These are phyloP conservation scores for Sophora flavescens DNA, from an alignment of 306 rosid genomes.

Conservation along the genomic window DNA sequence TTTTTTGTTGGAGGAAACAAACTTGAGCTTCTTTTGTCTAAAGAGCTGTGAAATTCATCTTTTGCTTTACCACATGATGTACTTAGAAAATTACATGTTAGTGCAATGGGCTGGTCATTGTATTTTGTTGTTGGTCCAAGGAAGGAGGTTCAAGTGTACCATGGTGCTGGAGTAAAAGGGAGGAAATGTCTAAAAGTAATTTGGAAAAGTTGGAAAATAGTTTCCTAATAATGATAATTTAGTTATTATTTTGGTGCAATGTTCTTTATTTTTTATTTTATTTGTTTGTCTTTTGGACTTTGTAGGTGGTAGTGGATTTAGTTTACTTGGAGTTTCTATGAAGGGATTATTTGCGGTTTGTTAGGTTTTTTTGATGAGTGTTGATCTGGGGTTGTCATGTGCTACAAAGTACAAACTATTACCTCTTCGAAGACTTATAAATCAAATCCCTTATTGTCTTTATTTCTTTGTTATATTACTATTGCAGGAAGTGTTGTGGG, in stretches of 20 bases:
- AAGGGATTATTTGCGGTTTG: slow-evolving; percentile 59
- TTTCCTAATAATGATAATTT: slow-evolving; percentile 41
- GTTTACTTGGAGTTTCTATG: slow-evolving; percentile 63
- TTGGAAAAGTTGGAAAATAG: slow-evolving; percentile 37
- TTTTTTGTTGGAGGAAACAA: background rate
- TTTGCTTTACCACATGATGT: slow-evolving; percentile 29
- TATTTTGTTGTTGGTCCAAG: slow-evolving; percentile 42
- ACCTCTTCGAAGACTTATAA: slow-evolving; percentile 44
- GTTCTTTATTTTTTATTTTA: slow-evolving; percentile 24
- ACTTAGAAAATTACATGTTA: slow-evolving; percentile 36
- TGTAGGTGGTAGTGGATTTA: slow-evolving; percentile 74
- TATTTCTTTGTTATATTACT: slow-evolving; percentile 57
- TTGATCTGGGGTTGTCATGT: slow-evolving; percentile 42
- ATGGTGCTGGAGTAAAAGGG: slow-evolving; percentile 56
- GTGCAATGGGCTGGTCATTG: slow-evolving; percentile 45
- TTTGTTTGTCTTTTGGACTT: slow-evolving; percentile 32
- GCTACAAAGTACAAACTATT: slow-evolving; percentile 28
- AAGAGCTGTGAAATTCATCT: slow-evolving; percentile 24
- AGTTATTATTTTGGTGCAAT: slow-evolving; percentile 39
- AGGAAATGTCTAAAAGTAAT: slow-evolving; percentile 43
- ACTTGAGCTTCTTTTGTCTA: background rate
- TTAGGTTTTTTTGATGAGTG: slow-evolving; percentile 47
- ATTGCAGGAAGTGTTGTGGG: slow-evolving; percentile 73
- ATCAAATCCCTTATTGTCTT: slow-evolving; percentile 56
- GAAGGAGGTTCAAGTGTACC: no score